Conservation (phyloP, 2,329 filamentous ascomycete species). For the Colletotrichum shisoi region DNA sequence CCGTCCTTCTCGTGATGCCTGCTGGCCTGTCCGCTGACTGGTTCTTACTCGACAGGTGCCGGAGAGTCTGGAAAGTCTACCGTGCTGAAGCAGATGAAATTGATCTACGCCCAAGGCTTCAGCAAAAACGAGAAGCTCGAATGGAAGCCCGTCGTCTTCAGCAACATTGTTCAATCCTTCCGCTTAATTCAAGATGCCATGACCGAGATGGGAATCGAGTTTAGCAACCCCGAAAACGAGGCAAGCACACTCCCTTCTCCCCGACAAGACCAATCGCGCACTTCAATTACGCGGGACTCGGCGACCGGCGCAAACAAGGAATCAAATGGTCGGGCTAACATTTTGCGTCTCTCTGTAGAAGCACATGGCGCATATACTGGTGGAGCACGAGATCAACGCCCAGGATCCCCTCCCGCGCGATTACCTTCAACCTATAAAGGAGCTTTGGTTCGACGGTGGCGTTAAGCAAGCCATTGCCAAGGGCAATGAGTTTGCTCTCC, state of each 20-base stretch:
- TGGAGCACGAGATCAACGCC: conserved; percentile 81
- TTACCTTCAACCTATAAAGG: conserved; percentile 81
- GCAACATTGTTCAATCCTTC: conserved; percentile 91
- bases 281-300: neutral
- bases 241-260: conserved; percentile 58
- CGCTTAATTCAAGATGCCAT: conserved; percentile 90
- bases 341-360: conserved; percentile 60
- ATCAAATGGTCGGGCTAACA: conserved; percentile 42
- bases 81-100: conserved; percentile 97
- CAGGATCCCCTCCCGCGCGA: conserved; percentile 81
- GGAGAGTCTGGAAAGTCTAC: conserved; percentile 94
- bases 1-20: neutral
- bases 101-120: conserved; percentile 95
- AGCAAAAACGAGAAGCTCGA: conserved; percentile 87
- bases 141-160: conserved; percentile 95
- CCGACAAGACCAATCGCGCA: conserved; percentile 34
- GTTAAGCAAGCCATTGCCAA: conserved; percentile 88
- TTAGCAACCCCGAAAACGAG: conserved; percentile 80
- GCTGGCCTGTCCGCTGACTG: conserved; percentile 15
- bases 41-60: conserved; percentile 68
- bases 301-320: conserved; percentile 5
- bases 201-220: conserved; percentile 81
- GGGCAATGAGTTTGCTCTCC: conserved; percentile 94
- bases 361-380: conserved; percentile 77
- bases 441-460: conserved; percentile 82